Evolutionary conservation across 192 early-diverging fungal species (phyloP).

Genomic region (Gonapodya prolifera): DNA sequence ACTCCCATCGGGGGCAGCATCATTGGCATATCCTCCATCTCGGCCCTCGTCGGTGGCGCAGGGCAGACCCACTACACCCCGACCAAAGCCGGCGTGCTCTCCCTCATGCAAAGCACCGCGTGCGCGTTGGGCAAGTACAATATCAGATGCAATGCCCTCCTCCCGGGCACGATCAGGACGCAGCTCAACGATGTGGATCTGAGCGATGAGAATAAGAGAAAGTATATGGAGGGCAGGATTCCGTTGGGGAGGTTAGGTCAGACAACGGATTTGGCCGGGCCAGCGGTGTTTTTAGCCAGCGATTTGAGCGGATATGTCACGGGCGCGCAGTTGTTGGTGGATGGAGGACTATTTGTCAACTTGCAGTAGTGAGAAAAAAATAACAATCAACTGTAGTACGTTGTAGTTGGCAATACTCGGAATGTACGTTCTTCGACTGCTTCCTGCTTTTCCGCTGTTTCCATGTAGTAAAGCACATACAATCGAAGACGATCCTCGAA

Average conservation of each 20-base stretch:
- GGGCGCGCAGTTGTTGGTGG: background rate
- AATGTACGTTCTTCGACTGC: too few relatives aligned
- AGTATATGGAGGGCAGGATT: background rate
- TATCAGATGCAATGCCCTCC: background rate
- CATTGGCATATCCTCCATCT: background rate
- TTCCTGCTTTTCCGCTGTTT: too few relatives aligned
- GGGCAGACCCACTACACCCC: background rate
- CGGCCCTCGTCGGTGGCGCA: background rate
- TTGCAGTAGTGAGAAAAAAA: too few relatives aligned
- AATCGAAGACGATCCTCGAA: too few relatives aligned
- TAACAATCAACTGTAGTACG: too few relatives aligned
- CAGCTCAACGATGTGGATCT: background rate
- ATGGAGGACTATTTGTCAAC: too few relatives aligned
- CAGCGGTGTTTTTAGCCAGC: background rate
- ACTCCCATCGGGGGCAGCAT: background rate
- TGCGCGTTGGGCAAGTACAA: background rate
- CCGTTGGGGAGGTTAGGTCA: background rate
- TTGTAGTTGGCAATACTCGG: too few relatives aligned
- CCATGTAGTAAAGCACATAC: too few relatives aligned
- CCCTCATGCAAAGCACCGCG: background rate
- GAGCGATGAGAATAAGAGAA: background rate
- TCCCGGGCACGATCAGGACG: background rate
- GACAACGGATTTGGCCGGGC: background rate
- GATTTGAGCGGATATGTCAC: background rate
- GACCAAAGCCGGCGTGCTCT: background rate